Percentiles rank a stretch among this genome's conserved stretches.
Conservation (phyloP, 73 alveolate genomes). For the Paramecium octaurelia region DNA sequence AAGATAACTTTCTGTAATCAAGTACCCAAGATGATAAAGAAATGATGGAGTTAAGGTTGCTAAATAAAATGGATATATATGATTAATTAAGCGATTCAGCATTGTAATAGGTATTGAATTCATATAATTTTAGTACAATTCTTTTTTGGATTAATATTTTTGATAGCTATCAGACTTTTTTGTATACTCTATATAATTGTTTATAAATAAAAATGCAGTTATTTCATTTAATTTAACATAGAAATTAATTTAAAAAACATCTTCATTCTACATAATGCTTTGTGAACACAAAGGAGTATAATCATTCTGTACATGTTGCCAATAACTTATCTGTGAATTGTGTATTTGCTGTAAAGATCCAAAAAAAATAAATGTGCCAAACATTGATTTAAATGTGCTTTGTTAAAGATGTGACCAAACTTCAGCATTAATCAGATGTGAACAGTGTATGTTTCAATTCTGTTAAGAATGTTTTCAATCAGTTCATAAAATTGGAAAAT, state of each 20-base stretch:
- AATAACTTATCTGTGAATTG: neutral
- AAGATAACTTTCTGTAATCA: neutral
- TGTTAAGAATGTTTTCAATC: neutral
- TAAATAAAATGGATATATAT: neutral
- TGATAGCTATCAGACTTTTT: neutral
- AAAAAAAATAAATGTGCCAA: neutral
- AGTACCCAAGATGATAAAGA: neutral
- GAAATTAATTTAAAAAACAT: neutral
- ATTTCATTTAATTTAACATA: neutral
- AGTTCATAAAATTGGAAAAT: conserved; percentile 9
- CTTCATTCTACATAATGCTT: neutral
- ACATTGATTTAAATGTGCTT: neutral
- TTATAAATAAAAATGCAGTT: neutral
- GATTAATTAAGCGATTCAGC: conserved; percentile 6
- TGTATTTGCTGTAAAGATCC: neutral
- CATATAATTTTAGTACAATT: neutral
- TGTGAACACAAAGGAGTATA: neutral
- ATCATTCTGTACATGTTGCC: neutral
- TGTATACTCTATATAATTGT: neutral
- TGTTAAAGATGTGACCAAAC: neutral
- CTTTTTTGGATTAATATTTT: neutral
- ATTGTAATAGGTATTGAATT: neutral
- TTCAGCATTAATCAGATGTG: neutral
- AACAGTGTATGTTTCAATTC: neutral
- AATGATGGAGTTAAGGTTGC: neutral